These are phyloP conservation scores for Macaranga tanarius DNA, from an alignment of 441 rosid species.

Conservation along the genomic window DNA sequence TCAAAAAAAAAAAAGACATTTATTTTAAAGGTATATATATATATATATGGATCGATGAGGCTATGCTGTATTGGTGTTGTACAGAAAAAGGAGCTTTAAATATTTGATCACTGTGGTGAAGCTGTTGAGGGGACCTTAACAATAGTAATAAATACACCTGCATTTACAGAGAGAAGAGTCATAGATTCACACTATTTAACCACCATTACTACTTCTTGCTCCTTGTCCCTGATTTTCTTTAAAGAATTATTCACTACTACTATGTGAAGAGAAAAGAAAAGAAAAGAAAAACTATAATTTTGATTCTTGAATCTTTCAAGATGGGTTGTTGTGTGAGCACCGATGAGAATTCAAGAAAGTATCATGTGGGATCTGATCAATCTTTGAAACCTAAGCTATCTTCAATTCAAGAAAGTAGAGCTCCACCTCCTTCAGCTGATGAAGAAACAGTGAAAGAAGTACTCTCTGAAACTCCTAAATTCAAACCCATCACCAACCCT, in stretches of 20 bases:
- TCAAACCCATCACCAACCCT: conserved; percentile 21
- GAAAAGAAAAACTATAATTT: neutral
- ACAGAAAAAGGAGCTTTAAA: neutral
- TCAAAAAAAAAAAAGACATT: too few species aligned
- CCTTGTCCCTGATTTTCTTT: neutral
- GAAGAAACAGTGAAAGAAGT: conserved; percentile 74
- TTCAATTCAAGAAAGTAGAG: conserved; percentile 34
- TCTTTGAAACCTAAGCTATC: conserved; percentile 17
- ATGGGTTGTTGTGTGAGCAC: conserved; percentile 76
- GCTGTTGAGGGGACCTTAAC: neutral
- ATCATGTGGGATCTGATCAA: conserved; percentile 16
- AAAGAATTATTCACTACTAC: neutral
- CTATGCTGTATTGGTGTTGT: too few species aligned
- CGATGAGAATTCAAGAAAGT: conserved; percentile 4
- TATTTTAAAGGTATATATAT: too few species aligned
- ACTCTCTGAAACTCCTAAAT: conserved; percentile 55
- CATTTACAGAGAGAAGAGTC: neutral
- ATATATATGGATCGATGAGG: too few species aligned
- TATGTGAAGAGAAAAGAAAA: neutral
- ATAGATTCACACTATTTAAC: neutral
- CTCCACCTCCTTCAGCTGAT: conserved; percentile 44
- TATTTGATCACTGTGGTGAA: neutral
- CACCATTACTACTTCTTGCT: neutral
- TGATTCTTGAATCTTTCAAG: conserved; percentile 12
- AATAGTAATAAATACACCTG: neutral